A percentile compares a stretch with the other conserved stretches of the same genome.
Conservation (phyloP, 1,284 basidiomycete species). For the Sanguinoderma infundibulare region DNA sequence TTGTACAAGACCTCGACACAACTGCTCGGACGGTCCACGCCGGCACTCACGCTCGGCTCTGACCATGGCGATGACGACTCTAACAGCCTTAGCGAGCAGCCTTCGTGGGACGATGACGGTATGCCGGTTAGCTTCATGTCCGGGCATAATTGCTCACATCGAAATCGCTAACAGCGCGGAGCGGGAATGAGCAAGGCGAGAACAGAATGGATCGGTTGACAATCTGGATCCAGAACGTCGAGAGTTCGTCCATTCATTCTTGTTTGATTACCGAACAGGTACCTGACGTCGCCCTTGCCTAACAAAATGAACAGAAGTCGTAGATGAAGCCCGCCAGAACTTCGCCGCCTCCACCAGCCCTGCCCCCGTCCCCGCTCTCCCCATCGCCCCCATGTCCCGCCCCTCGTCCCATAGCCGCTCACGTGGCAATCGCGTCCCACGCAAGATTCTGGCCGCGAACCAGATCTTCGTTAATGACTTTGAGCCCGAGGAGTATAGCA, state of each 20-base stretch:
- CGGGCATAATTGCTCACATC: conserved; percentile 43
- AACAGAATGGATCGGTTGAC: conserved; percentile 69
- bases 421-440: conserved; percentile 57
- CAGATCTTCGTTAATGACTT: conserved; percentile 64
- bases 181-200: conserved; percentile 40
- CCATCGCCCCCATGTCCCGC: conserved; percentile 59
- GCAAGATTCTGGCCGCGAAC: conserved; percentile 66
- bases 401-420: conserved; percentile 45
- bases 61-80: conserved; percentile 29
- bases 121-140: conserved; percentile 33
- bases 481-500: conserved; percentile 38
- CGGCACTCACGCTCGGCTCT: conserved; percentile 23
- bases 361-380: conserved; percentile 59
- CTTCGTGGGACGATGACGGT: conserved; percentile 55
- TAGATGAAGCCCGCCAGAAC: conserved; percentile 73
- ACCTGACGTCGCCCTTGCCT: neutral
- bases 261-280: conserved; percentile 1
- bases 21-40: conserved; percentile 29
- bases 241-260: conserved; percentile 56
- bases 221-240: conserved; percentile 77
- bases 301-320: conserved; percentile 60
- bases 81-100: conserved; percentile 38
- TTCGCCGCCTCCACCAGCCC: conserved; percentile 58
- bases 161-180: neutral
- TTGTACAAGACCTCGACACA: conserved; percentile 57